Evolutionary conservation across 106 monocot genomes (phyloP), one percentile per base, ranked within the genome.

Genomic region (Apostasia shenzhenica): DNA sequence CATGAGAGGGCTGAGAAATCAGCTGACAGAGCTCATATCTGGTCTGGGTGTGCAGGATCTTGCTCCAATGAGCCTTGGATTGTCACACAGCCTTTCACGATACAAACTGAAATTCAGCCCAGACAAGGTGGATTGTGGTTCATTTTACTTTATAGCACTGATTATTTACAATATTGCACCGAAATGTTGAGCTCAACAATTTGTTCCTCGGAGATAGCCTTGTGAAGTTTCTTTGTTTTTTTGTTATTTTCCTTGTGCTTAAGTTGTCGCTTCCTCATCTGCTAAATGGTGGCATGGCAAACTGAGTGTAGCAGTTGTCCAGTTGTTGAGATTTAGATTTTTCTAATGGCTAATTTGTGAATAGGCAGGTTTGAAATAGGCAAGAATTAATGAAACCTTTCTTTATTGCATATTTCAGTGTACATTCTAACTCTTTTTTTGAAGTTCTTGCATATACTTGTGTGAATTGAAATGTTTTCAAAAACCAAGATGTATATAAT

Each of bases 21-120:
- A 99, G 76, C 60, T 99, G 41, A 85, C 92, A 2, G 97, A 99
- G 14, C 87, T 99, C 12, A 87, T 99, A 50, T 79, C 92, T 44
- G 97, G 97, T 1, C 72, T 99, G 75, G 97, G 76, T 40, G 75
- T 71, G 14, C 89, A 99, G 77, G 97, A 99, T 78, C 61, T 99
- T 40, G 92, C 82, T 52, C 92, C 97, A 8, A 99, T 99, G 97
- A 99, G 97, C 74, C 76, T 99, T 77, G 97, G 97, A 54, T 72
- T 99, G 54, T 99, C 97, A 12, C 97, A 99, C 65, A 99, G 97
- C 56, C 73, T 99, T 13, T 92, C 92, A 74, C 78, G 92, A 68
- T 99, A 90, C 70, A 99, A 99, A 83, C 76, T 99, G 59, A 99
- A 99, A 55, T 99, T 99, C 70, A 99, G 97, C 73, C 89, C 97